Evolutionary conservation across 1,284 basidiomycete species (phyloP), one percentile per base, ranked within the genome.

Genomic region (Flammula alnicola): DNA sequence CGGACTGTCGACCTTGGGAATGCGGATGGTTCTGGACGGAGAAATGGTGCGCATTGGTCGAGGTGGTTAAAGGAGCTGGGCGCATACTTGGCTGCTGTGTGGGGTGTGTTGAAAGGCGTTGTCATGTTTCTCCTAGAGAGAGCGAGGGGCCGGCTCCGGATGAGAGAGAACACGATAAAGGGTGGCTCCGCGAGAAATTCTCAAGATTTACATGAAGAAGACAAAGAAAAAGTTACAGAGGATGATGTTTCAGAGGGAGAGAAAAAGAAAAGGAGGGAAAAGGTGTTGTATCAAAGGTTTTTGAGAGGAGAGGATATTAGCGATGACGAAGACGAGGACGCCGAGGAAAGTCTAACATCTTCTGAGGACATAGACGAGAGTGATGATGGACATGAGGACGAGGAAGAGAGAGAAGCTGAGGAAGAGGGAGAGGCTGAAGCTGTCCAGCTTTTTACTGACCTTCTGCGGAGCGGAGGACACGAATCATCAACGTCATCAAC

Each of bases 251-350:
- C 11, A 5, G 39, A 35, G 11, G 52, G 56, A 9, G 53, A 57
- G 29, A 49, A 49, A 29, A 57, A 39, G 56, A 56, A 12, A 56
- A 58, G 36, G 59, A 57, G 20, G 57, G 63, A 46, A 51, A 57
- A 23, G 44, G 64, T 50, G 59, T 60, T 56, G 43, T 88, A 88
- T 62, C 63, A 67, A 37, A 73, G 78, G 31, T 89, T 89, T 59
- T 66, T 88, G 56, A 70, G 77, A 12, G 86, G 84, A 11, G 85
- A 88, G 52, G 68, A 73, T 23, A 72, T 88, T 40, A 81, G 78
- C 50, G 87, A 88, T 49, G 85, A 86, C 39, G 83, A 83, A 3
- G 64, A 59, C 4, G 66, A 63, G n/a, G 50, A 53, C 5, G 51
- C 51, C 7, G 59, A 66, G 3, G 63, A 29, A 25, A 35, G 3